These are phyloP conservation scores for Suhomyces guaymorum DNA, from an alignment of 1,139 yeast genomes.

Conservation along the genomic window DNA sequence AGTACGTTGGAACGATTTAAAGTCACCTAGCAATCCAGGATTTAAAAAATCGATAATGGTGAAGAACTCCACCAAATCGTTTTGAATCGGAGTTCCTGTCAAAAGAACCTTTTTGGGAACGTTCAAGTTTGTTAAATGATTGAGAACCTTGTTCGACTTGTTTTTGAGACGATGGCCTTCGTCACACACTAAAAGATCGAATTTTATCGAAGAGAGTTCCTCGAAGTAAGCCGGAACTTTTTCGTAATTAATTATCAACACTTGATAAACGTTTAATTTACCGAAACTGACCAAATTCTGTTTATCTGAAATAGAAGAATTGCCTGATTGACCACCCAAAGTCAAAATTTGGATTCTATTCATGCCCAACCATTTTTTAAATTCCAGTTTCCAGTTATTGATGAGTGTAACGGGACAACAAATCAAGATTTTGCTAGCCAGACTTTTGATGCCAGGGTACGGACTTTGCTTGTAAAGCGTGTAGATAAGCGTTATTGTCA, in stretches of 20 bases:
- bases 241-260: conserved; percentile 86
- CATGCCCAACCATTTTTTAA: conserved; percentile 82
- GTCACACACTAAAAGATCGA: conserved; percentile 86
- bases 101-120: conserved; percentile 62
- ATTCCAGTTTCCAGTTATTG: conserved; percentile 86
- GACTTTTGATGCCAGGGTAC: conserved; percentile 32
- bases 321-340: conserved; percentile 36
- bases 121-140: conserved; percentile 56
- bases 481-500: conserved; percentile 83
- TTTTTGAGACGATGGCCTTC: conserved; percentile 91
- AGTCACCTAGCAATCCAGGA: conserved; percentile 76
- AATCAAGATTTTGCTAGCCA: conserved; percentile 61
- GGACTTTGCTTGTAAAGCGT: conserved; percentile 80
- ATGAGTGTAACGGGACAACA: conserved; percentile 93
- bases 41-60: conserved; percentile 80
- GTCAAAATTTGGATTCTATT: conserved; percentile 63
- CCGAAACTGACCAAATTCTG: conserved; percentile 63
- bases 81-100: conserved; percentile 95
- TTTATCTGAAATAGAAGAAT: conserved; percentile 49
- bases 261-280: conserved; percentile 72
- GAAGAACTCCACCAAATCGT: conserved; percentile 81
- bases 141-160: conserved; percentile 66
- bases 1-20: conserved; percentile 61
- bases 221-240: conserved; percentile 60
- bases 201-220: conserved; percentile 50